Evolutionary conservation across 164 flowering plant species (phyloP).

Genomic region (Saururus chinensis): DNA sequence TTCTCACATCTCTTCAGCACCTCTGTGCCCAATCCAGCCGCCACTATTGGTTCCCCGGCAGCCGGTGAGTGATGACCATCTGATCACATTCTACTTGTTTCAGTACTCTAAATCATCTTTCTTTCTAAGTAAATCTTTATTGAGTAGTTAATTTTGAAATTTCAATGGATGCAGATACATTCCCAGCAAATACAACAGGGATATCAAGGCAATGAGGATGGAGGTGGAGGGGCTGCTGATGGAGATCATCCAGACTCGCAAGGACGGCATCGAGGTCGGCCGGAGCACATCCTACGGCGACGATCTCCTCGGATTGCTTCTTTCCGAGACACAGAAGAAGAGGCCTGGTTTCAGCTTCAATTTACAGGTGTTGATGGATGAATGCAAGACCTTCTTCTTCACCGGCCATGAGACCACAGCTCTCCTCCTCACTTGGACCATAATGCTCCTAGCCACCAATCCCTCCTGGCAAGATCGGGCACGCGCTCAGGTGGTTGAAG

Average conservation of each 20-base stretch:
- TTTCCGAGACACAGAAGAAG: slow-evolving; percentile 63
- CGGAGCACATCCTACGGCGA: slow-evolving; percentile 65
- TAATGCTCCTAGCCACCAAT: slow-evolving; percentile 83
- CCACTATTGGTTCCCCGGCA: slow-evolving; percentile 78
- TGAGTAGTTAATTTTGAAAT: background rate
- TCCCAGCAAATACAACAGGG: slow-evolving; percentile 80
- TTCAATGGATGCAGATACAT: slow-evolving; percentile 38
- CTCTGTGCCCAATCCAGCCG: slow-evolving; percentile 71
- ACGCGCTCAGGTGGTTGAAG: slow-evolving; percentile 48
- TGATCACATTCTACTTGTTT: background rate
- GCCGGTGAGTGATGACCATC: slow-evolving; percentile 59
- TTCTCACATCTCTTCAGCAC: slow-evolving; percentile 48
- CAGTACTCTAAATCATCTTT: background rate
- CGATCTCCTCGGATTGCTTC: slow-evolving; percentile 73
- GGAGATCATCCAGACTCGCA: slow-evolving; percentile 86
- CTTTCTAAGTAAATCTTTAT: too few relatives aligned
- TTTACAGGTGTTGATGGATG: slow-evolving; percentile 76
- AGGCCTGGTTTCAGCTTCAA: slow-evolving; percentile 34
- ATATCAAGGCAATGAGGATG: slow-evolving; percentile 63
- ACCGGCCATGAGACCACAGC: slow-evolving; percentile 97
- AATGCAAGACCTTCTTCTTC: slow-evolving; percentile 93
- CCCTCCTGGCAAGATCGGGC: slow-evolving; percentile 86
- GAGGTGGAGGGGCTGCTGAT: slow-evolving; percentile 73
- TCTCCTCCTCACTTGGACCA: slow-evolving; percentile 85
- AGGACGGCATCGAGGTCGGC: slow-evolving; percentile 59